Evolutionary conservation across 2,329 filamentous ascomycete genomes (phyloP), one percentile per base, ranked within the genome.

Genomic region (Fonsecaea monophora): DNA sequence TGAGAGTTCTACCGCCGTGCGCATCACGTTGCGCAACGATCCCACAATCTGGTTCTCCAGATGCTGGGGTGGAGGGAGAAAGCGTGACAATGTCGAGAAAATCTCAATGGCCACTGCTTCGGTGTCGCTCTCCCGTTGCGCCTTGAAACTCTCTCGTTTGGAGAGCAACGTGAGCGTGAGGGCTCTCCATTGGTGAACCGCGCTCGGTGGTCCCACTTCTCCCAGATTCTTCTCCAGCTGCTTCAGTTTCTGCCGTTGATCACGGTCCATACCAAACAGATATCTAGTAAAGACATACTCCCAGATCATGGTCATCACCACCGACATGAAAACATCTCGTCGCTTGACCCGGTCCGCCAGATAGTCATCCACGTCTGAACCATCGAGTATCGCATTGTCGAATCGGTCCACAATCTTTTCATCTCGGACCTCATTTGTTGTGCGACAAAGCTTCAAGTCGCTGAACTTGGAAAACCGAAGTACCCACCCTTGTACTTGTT

Each of bases 231-330:
- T 97, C 81, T 99, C 96, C 8, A 99, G 86, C 38, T 91, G 89
- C 82, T 99, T 98, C 78, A 99, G 89, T 80, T 98, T 98, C 79
- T 98, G 94, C 74, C 95, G 89, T 80, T 99, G 95, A 79, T 98
- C 95, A 74, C 94, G 88, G 77, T 99, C 95, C 92, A 99, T 97
- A 74, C 95, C 95, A 77, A 99, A 99, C 32, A 99, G 88, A 78
- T 99, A 99, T 70, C 95, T 89, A 8, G 94, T 97, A 77, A 99
- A 99, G 77, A 99, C 90, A 76, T 96, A 97, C 79, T 99, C 95
- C 94, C 94, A 99, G 60, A 99, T 89, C 93, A 99, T 97, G 68
- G 91, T 95, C 94, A 98, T 98, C 64, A 94, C 92, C 78, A 99
- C 93, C 42, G 93, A 95, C 92, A 98, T 97, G 84, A 99, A 97